Evolutionary conservation across 805 yeast genomes (phyloP).

Genomic region (Danielia reshetovae): DNA sequence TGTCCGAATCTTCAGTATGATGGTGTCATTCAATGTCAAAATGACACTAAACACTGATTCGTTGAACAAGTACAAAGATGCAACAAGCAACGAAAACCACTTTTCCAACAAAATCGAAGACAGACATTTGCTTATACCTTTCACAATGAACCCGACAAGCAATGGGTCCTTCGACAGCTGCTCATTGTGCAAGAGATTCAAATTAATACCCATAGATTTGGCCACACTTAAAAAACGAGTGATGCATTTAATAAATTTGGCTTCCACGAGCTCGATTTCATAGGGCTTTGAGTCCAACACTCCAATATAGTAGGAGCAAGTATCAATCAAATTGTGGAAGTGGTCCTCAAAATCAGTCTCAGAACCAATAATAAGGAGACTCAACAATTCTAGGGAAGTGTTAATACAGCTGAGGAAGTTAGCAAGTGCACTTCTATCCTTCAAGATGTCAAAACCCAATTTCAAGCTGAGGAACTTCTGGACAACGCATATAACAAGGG

Average conservation of each 20-base stretch:
- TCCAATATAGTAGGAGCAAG: constrained; percentile 23
- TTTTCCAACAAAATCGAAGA: constrained; percentile 41
- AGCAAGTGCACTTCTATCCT: constrained; percentile 14
- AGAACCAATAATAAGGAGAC: constrained; percentile 49
- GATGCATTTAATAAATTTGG: constrained; percentile 25
- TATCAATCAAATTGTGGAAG: constrained; percentile 38
- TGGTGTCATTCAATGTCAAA: constrained; percentile 49
- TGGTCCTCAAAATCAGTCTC: constrained; percentile 49
- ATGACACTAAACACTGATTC: constrained; percentile 54
- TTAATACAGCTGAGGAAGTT: constrained; percentile 27
- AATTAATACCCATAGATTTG: constrained; percentile 24
- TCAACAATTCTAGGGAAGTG: constrained; percentile 41
- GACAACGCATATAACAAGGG: constrained; percentile 45
- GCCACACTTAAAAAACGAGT: constrained; percentile 27
- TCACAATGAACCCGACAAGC: constrained; percentile 43
- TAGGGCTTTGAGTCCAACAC: constrained; percentile 7
- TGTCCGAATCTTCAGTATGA: constrained; percentile 36
- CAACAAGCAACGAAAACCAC: constrained; percentile 49
- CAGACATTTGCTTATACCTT: constrained; percentile 44
- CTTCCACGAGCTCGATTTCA: constrained; percentile 27
- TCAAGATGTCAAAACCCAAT: constrained; percentile 16
- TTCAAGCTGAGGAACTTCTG: constrained; percentile 41
- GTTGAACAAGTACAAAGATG: constrained; percentile 48
- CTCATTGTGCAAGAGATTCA: constrained; percentile 27
- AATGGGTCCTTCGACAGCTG: constrained; percentile 23